A percentile compares a stretch with the other conserved stretches of the same genome.
Conservation (phyloP, 2,329 filamentous ascomycete genomes). For the Colletotrichum musicola region DNA sequence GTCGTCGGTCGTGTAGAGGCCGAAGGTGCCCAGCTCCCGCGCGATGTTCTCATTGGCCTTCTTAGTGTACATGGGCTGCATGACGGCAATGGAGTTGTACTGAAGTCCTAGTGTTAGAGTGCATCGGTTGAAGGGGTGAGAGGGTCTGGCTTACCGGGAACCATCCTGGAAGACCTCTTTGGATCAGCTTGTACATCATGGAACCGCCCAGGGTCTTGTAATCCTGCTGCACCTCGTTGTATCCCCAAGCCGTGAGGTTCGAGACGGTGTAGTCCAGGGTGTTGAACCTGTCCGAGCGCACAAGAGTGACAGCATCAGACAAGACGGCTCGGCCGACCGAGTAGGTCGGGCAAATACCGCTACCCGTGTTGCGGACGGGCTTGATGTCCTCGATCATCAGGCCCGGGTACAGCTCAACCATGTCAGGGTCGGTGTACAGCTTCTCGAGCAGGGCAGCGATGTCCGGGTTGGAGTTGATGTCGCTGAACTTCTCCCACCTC, state of each 20-base stretch:
- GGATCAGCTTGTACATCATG: constrained; percentile 60
- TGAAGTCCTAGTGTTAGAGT: no score
- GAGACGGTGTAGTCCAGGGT: constrained; percentile 61
- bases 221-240: constrained; percentile 54
- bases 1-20: constrained; percentile 49
- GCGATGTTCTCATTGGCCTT: constrained; percentile 55
- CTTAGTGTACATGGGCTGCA: constrained; percentile 61
- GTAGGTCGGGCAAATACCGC: constrained; percentile 65
- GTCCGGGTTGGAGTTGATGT: constrained; percentile 69
- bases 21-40: constrained; percentile 52
- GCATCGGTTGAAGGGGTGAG: no score
- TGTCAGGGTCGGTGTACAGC: constrained; percentile 73
- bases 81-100: constrained; percentile 55
- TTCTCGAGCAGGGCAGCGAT: constrained; percentile 67
- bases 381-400: constrained; percentile 72
- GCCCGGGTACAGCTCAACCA: constrained; percentile 78
- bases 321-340: constrained; percentile 68
- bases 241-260: constrained; percentile 59
- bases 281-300: constrained; percentile 71
- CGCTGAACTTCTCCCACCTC: constrained; percentile 67
- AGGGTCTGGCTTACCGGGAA: constrained; percentile 45
- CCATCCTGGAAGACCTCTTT: constrained; percentile 54
- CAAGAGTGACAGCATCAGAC: constrained; percentile 70
- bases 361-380: constrained; percentile 62
- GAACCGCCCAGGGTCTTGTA: constrained; percentile 55